These are phyloP conservation scores for Scenedesmus sp. DNA, from an alignment of 163 green algal species.

Conservation along the genomic window DNA sequence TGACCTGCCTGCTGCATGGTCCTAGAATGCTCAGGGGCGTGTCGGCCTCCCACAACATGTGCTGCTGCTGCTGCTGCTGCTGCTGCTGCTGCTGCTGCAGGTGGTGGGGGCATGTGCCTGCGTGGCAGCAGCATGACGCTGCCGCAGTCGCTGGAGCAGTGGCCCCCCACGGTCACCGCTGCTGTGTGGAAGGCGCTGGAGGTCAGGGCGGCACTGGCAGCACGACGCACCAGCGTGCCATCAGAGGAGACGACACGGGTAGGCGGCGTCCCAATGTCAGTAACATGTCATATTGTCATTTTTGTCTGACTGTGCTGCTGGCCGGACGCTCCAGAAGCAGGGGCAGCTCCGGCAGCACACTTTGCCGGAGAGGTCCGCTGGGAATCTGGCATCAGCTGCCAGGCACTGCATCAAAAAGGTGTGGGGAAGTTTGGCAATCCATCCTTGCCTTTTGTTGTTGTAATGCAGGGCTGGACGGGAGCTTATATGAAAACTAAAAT, in stretches of 20 bases:
- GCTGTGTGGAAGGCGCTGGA: conserved; percentile 52
- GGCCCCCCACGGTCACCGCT: conserved; percentile 69
- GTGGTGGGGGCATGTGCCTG: conserved; percentile 20
- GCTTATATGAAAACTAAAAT: too few species aligned
- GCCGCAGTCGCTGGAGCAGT: conserved; percentile 1
- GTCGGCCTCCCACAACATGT: background rate
- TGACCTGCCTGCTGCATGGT: too few species aligned
- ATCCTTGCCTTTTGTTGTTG: too few species aligned
- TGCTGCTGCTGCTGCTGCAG: background rate
- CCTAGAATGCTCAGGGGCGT: background rate
- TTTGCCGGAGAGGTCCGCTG: too few species aligned
- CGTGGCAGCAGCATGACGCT: conserved; percentile 46
- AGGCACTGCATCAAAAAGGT: too few species aligned
- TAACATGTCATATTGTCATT: conserved; percentile 26
- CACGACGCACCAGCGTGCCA: background rate
- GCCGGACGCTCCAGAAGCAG: conserved; percentile 10
- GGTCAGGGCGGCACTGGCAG: conserved; percentile 16
- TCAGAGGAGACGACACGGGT: conserved; percentile 20
- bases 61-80: background rate
- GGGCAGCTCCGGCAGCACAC: background rate
- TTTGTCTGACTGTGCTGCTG: background rate
- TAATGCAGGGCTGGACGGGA: too few species aligned
- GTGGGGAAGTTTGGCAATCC: too few species aligned
- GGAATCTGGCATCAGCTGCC: too few species aligned
- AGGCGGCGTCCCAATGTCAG: background rate